Base-by-base conservation (phyloP, 139 green algal species). In the Astrephomene gubernaculifera region DNA sequence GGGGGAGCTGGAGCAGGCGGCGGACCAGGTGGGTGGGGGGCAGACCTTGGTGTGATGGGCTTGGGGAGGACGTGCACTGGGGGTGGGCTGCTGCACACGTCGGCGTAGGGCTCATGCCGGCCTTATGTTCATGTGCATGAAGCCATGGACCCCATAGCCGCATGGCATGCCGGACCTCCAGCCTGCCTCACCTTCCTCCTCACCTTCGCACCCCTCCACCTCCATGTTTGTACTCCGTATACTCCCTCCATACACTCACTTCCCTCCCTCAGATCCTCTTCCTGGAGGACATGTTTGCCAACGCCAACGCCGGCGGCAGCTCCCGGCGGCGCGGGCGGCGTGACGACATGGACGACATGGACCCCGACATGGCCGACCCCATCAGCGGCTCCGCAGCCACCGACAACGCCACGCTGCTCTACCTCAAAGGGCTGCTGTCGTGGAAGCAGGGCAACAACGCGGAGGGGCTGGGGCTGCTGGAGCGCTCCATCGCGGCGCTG, bases 1-100 rank as follows among this genome's bases (percentile, higher is more conserved):
- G 45, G 90, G 89, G 2, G 82, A 94, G 72, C 83, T 95, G 54
- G 88, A 94, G 5, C 90, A 95, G 54, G 92, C 92, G 33, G 71
- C 72, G 54, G 75, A 79, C 38, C 90, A 94, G 88, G 79, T 96
- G 70, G 54, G 76, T 1, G 88, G 6, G 22, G 57, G 22, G 63
- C n/a, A n/a, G n/a, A n/a, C n/a, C n/a, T n/a, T n/a, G n/a, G n/a
- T n/a, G n/a, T n/a, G n/a, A n/a, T n/a, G n/a, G n/a, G n/a, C n/a
- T n/a, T n/a, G n/a, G n/a, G n/a, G n/a, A n/a, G n/a, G n/a, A n/a
- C n/a, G n/a, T n/a, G n/a, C n/a, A n/a, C n/a, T n/a, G n/a, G n/a
- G n/a, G n/a, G n/a, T n/a, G n/a, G n/a, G n/a, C n/a, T n/a, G n/a
- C n/a, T n/a, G n/a, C n/a, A n/a, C n/a, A n/a, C n/a, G n/a, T n/a